Evolutionary conservation across 176 grass and related monocot genomes (phyloP).

Genomic region (Pharus latifolius): DNA sequence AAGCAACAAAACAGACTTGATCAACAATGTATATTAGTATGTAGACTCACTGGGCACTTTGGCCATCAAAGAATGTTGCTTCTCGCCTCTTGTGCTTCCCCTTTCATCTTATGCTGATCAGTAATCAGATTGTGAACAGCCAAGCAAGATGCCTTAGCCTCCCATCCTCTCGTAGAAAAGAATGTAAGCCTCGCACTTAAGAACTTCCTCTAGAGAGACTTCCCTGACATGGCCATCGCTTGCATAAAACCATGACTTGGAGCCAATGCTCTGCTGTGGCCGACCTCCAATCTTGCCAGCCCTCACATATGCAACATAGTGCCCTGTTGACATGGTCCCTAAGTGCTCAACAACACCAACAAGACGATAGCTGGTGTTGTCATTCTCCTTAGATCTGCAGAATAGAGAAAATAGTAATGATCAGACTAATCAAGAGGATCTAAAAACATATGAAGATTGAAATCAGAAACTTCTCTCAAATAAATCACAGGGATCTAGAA

Average conservation of each 20-base stretch:
- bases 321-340: conserved; percentile 58
- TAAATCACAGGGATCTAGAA: background rate
- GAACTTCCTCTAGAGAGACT: conserved; percentile 50
- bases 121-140: background rate
- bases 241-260: conserved; percentile 55
- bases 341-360: conserved; percentile 73
- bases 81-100: background rate
- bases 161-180: conserved; percentile 57
- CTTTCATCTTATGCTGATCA: conserved; percentile 7
- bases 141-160: too few species aligned
- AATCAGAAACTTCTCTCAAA: background rate
- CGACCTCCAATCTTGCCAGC: conserved; percentile 32
- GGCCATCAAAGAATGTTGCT: background rate
- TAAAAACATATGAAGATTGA: background rate
- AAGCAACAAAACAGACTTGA: conserved; percentile 20
- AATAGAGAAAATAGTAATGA: conserved; percentile 6
- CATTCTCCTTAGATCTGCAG: conserved; percentile 50
- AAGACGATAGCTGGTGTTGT: conserved; percentile 44
- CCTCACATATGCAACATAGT: conserved; percentile 76
- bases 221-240: conserved; percentile 49
- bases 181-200: conserved; percentile 53
- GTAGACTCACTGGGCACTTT: background rate
- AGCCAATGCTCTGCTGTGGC: conserved; percentile 2
- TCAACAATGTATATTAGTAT: background rate
- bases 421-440: background rate